A percentile compares a stretch with the other conserved stretches of the same genome.
Conservation (phyloP, 345 rosid species). For the Eucalyptus caleyi region DNA sequence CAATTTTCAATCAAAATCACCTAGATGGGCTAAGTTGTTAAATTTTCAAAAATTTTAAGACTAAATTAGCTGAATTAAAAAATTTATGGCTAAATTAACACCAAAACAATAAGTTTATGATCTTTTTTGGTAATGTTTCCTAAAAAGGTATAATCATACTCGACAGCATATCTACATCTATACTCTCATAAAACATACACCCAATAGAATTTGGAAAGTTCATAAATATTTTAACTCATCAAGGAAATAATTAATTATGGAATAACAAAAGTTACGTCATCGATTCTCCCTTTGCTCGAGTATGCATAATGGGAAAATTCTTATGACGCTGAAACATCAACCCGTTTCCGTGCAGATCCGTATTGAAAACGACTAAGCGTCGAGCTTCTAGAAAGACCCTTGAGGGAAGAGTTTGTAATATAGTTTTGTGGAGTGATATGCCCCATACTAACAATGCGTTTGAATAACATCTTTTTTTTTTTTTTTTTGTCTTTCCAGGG, state of each 20-base stretch:
- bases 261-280: background rate
- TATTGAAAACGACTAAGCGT: background rate
- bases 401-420: background rate
- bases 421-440: background rate
- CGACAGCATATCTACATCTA: background rate
- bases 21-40: rapidly evolving
- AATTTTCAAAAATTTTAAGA: too few relatives aligned
- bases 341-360: rapidly evolving
- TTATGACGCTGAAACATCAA: background rate
- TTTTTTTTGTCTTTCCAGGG: background rate
- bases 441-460: too few relatives aligned
- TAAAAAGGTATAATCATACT: background rate
- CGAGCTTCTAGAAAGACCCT: background rate
- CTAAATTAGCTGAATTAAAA: too few relatives aligned
- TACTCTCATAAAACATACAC: background rate
- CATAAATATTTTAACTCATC: background rate
- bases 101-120: background rate
- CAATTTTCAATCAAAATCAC: rapidly evolving
- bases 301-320: background rate
- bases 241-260: background rate
- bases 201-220: background rate
- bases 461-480: background rate
- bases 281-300: background rate
- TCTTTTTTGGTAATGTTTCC: too few relatives aligned
- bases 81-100: too few relatives aligned